Conservation (phyloP, 2,329 filamentous ascomycete species). For the Xylariales sp. region DNA sequence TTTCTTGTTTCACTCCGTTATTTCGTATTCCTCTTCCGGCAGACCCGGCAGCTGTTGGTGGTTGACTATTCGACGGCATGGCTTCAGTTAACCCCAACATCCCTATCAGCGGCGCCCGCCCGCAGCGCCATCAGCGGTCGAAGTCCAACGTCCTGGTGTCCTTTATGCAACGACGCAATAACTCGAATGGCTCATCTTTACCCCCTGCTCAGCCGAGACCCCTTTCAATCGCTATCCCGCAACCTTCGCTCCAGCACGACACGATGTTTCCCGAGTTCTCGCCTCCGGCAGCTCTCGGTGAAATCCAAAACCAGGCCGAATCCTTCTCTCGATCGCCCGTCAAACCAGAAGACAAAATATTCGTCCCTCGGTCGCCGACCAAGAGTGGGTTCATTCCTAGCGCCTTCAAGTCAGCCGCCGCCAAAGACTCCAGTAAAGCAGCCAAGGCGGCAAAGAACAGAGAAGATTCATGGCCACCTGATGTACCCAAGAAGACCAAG, state of each 20-base stretch:
- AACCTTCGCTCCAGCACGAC: slow-evolving; percentile 44
- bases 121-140: slow-evolving; percentile 54
- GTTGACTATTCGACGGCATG: slow-evolving; percentile 38
- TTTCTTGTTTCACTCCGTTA: slow-evolving; percentile 40
- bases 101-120: slow-evolving; percentile 38
- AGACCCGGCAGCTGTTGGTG: slow-evolving; percentile 26
- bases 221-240: slow-evolving; percentile 41
- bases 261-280: slow-evolving; percentile 52
- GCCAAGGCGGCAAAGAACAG: slow-evolving; percentile 56
- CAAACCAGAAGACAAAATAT: slow-evolving; percentile 38
- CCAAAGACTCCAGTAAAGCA: slow-evolving; percentile 51
- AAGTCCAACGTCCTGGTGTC: slow-evolving; percentile 63
- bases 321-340: slow-evolving; percentile 44
- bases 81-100: slow-evolving; percentile 44
- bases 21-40: slow-evolving; percentile 30
- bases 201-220: slow-evolving; percentile 45
- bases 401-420: slow-evolving; percentile 56
- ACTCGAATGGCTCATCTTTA: slow-evolving; percentile 56
- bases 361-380: slow-evolving; percentile 45
- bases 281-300: slow-evolving; percentile 62
- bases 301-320: slow-evolving; percentile 64
- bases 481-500: slow-evolving; percentile 78
- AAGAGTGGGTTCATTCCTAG: slow-evolving; percentile 43
- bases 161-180: slow-evolving; percentile 62
- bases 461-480: slow-evolving; percentile 61